A percentile compares a stretch with the other conserved stretches of the same genome.
Evolutionary conservation across 2,329 filamentous ascomycete genomes (phyloP).

Genomic region (Trichoderma sp.): DNA sequence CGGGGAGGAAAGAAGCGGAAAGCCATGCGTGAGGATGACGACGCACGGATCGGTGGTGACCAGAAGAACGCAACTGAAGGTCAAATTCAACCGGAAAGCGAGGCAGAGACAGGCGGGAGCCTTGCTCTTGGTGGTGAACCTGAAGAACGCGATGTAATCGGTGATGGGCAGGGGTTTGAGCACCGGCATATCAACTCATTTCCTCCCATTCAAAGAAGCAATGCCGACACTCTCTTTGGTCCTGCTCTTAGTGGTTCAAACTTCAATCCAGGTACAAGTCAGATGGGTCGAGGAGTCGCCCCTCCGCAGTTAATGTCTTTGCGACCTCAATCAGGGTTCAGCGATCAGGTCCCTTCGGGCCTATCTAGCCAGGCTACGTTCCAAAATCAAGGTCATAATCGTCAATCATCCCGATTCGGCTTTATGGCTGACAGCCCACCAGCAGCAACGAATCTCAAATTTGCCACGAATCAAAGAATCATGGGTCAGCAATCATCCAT

Average conservation of each 20-base stretch:
- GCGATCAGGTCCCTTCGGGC: constrained; percentile 61
- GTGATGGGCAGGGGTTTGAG: constrained; percentile 53
- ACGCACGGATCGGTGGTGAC: constrained; percentile 49
- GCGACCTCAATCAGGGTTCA: constrained; percentile 61
- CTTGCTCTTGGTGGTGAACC: constrained; percentile 90
- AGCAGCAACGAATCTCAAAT: constrained; percentile 62
- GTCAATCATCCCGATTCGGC: constrained; percentile 84
- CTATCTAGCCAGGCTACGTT: constrained; percentile 54
- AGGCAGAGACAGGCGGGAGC: constrained; percentile 78
- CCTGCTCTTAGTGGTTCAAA: constrained; percentile 49
- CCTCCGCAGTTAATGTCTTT: constrained; percentile 73
- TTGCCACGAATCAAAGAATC: constrained; percentile 74
- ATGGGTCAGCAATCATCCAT: constrained; percentile 87
- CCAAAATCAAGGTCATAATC: constrained; percentile 68
- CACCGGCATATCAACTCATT: constrained; percentile 69
- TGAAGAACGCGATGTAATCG: constrained; percentile 68
- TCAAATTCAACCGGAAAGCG: constrained; percentile 64
- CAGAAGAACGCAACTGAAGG: constrained; percentile 50
- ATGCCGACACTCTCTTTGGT: constrained; percentile 56
- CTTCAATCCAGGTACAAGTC: constrained; percentile 51
- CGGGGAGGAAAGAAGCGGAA: constrained; percentile 80
- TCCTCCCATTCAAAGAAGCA: constrained; percentile 71
- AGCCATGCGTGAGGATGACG: constrained; percentile 73
- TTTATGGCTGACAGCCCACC: constrained; percentile 74
- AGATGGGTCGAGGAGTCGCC: constrained; percentile 70